Percentiles rank a stretch among this genome's conserved stretches.
Conservation (phyloP, 331 rosid genomes). For the Telfairia occidentalis region DNA sequence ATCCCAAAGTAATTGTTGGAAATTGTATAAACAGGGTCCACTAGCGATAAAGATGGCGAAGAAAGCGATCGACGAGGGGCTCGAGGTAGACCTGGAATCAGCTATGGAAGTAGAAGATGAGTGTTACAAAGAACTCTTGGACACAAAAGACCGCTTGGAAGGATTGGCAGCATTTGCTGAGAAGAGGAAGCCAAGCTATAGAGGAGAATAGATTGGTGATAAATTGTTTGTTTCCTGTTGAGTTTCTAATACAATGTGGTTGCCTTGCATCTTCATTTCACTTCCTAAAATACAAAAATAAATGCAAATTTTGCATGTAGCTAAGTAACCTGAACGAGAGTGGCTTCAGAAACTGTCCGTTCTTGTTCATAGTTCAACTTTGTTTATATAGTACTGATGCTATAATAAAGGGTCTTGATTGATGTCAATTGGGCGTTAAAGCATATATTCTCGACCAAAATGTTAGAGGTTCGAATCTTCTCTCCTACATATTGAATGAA, state of each 20-base stretch:
- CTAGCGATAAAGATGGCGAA: slow-evolving; percentile 78
- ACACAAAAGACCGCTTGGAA: slow-evolving; percentile 71
- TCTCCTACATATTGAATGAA: too few species aligned
- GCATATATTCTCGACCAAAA: too few species aligned
- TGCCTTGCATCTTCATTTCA: not conserved
- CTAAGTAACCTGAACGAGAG: not conserved
- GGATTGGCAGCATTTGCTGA: slow-evolving; percentile 82
- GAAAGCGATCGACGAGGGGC: slow-evolving; percentile 59
- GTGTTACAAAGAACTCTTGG: slow-evolving; percentile 58
- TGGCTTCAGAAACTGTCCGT: not conserved
- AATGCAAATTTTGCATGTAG: not conserved
- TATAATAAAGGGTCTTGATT: not conserved
- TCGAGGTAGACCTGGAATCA: slow-evolving; percentile 39
- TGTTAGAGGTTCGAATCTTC: too few species aligned
- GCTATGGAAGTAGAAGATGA: slow-evolving; percentile 57
- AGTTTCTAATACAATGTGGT: not conserved
- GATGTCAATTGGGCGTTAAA: too few species aligned
- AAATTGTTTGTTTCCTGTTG: slow-evolving; percentile 4
- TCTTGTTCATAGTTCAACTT: not conserved
- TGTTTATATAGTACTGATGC: not conserved
- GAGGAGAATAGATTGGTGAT: slow-evolving; percentile 33
- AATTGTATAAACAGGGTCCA: slow-evolving; percentile 57
- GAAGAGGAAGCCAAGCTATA: slow-evolving; percentile 71
- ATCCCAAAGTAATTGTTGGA: slow-evolving; percentile 9
- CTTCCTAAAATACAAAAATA: not conserved